A percentile compares a stretch with the other conserved stretches of the same genome.
These are phyloP conservation scores for Polygonum aviculare DNA, from an alignment of 148 eudicot species.

Conservation along the genomic window DNA sequence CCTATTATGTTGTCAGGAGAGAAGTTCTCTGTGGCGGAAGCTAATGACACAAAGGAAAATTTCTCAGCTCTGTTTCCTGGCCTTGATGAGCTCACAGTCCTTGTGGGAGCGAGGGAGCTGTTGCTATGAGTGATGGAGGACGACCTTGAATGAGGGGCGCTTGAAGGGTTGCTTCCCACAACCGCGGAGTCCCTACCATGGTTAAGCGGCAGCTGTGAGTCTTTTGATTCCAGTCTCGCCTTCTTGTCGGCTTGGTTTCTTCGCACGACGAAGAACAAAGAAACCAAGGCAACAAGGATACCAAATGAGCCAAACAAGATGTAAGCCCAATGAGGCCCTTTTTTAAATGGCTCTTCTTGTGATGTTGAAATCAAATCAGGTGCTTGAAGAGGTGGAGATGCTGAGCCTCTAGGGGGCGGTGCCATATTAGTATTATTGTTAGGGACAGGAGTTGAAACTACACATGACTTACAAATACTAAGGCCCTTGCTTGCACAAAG, in stretches of 20 bases:
- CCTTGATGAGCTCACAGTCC: neutral
- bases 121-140: conserved; percentile 38
- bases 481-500: conserved; percentile 30
- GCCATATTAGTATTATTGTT: neutral
- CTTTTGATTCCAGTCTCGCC: neutral
- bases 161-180: conserved; percentile 24
- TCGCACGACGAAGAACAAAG: neutral
- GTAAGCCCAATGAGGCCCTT: neutral
- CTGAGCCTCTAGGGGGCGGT: conserved; percentile 10
- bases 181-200: conserved; percentile 15
- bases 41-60: neutral
- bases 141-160: conserved; percentile 36
- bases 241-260: neutral
- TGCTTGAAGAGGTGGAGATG: neutral
- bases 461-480: conserved; percentile 35
- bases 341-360: neutral
- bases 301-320: conserved; percentile 5
- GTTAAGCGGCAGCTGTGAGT: neutral
- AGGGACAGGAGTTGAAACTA: conserved; percentile 8
- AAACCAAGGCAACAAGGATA: neutral
- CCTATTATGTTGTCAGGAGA: conserved; percentile 44
- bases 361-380: neutral
- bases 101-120: conserved; percentile 7
- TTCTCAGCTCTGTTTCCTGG: conserved; percentile 8
- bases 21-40: conserved; percentile 38